phyloP scores from a whole-genome alignment of 306 rosid species.

The Prunus fruticosa region DNA sequence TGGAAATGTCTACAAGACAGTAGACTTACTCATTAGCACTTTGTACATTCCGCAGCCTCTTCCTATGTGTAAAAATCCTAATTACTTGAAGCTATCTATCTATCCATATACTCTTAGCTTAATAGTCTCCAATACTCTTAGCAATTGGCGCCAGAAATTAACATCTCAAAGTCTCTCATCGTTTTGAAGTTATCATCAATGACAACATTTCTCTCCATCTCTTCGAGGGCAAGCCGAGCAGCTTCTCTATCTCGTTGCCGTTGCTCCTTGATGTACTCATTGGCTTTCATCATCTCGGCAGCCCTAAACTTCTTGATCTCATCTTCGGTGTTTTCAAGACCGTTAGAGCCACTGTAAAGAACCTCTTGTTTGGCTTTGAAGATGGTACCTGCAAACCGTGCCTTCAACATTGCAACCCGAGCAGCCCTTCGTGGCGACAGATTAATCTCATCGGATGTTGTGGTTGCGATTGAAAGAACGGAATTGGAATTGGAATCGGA shows the following conservation, averaged over 20 bases:
- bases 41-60: no score
- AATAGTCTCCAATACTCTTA: not conserved
- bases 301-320: no score
- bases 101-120: no score
- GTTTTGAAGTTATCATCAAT: not conserved
- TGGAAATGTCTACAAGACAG: no score
- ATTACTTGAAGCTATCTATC: not conserved
- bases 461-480: not conserved
- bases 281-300: not conserved
- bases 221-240: not conserved
- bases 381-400: not conserved
- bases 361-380: not conserved
- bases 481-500: no score
- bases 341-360: no score
- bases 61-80: no score
- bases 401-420: not conserved
- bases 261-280: not conserved
- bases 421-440: not conserved
- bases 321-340: no score
- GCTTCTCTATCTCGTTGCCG: not conserved
- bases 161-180: not conserved
- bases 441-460: not conserved
- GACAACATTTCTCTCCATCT: not conserved
- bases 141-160: not conserved
- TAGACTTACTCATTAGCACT: no score